Evolutionary conservation across 2,329 filamentous ascomycete species (phyloP).

Genomic region (Hysterium pulicare): DNA sequence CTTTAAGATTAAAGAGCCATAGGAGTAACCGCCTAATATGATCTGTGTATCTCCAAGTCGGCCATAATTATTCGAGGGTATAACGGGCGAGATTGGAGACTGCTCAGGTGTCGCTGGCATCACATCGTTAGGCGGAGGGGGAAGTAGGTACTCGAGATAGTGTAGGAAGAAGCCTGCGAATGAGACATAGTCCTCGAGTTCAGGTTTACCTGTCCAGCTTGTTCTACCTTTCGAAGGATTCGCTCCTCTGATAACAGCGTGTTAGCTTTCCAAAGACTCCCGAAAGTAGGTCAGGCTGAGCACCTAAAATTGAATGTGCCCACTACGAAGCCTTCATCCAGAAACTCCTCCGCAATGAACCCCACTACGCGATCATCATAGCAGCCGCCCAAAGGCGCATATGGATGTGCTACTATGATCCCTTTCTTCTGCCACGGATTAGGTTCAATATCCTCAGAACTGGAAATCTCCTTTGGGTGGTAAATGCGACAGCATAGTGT

Average conservation of each 20-base stretch:
- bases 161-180: conserved; percentile 75
- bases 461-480: conserved; percentile 45
- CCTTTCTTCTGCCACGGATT: conserved; percentile 43
- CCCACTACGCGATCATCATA: conserved; percentile 79
- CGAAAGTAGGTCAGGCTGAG: conserved; percentile 6
- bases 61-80: neutral
- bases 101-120: conserved; percentile 14
- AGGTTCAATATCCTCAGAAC: conserved; percentile 1
- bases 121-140: conserved; percentile 13
- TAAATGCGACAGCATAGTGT: conserved; percentile 80
- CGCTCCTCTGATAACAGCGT: conserved; percentile 62
- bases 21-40: conserved; percentile 80
- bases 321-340: conserved; percentile 71
- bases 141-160: conserved; percentile 61
- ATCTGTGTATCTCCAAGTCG: conserved; percentile 22
- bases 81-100: neutral
- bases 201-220: conserved; percentile 81
- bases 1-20: conserved; percentile 78
- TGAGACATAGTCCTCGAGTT: conserved; percentile 77
- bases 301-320: conserved; percentile 92
- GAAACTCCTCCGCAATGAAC: conserved; percentile 59
- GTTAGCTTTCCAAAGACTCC: neutral
- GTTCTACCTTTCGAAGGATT: conserved; percentile 71
- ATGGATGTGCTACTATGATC: conserved; percentile 81
- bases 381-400: conserved; percentile 79